Conservation (phyloP, 306 rosid genomes). For the Rosa rugosa region DNA sequence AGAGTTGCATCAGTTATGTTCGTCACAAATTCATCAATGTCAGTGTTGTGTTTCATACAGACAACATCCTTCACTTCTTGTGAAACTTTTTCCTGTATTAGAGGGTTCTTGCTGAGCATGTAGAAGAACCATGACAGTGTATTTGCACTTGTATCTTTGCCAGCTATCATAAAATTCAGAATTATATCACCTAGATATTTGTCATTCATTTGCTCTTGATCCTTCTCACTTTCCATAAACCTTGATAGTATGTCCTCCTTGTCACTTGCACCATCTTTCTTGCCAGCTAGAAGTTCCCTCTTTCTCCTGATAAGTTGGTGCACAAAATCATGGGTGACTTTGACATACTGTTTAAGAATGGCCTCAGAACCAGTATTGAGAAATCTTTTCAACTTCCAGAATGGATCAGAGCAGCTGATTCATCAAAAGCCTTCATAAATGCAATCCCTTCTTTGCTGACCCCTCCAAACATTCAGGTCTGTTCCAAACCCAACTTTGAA, state of each 20-base stretch:
- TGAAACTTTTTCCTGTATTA: conserved; percentile 56
- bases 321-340: conserved; percentile 50
- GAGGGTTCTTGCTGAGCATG: conserved; percentile 74
- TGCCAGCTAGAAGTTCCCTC: conserved; percentile 28
- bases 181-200: conserved; percentile 60
- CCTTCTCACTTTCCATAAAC: conserved; percentile 64
- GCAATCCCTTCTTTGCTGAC: conserved; percentile 51
- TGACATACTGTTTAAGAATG: conserved; percentile 49
- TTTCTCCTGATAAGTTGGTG: conserved; percentile 42
- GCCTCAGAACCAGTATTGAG: conserved; percentile 72
- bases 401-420: conserved; percentile 73
- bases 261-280: conserved; percentile 47
- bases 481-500: conserved; percentile 85
- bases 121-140: conserved; percentile 84
- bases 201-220: conserved; percentile 55
- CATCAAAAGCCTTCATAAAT: conserved; percentile 78
- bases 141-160: conserved; percentile 68
- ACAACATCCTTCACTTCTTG: conserved; percentile 59
- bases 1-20: conserved; percentile 49
- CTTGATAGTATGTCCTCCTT: conserved; percentile 82
- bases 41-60: conserved; percentile 30
- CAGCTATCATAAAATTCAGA: conserved; percentile 74
- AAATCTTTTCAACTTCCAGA: conserved; percentile 63
- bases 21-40: conserved; percentile 39
- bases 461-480: conserved; percentile 59